phyloP scores from a whole-genome alignment of 352 stramenopile genomes.

The Pythium brassicae region DNA sequence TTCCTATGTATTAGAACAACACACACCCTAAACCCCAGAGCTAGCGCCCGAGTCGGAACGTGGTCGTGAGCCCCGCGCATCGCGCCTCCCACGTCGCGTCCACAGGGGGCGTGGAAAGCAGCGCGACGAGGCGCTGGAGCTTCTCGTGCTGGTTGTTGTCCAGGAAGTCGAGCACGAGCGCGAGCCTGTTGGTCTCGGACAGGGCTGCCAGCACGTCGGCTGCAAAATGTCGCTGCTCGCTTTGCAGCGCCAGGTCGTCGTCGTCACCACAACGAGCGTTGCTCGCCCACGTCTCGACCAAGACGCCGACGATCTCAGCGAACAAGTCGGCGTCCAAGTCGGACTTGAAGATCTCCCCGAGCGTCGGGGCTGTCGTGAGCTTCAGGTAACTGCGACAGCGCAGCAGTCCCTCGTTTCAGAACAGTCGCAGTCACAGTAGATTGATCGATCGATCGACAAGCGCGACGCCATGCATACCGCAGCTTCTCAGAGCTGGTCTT shows the following conservation, averaged over 20 bases:
- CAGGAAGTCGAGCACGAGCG: conserved; percentile 65
- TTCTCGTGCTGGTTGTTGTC: conserved; percentile 60
- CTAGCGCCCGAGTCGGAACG: conserved; percentile 7
- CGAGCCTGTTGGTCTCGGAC: conserved; percentile 41
- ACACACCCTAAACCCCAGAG: conserved; percentile 3
- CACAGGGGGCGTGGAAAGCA: conserved; percentile 8
- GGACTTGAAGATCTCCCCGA: conserved; percentile 51
- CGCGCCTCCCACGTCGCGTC: neutral
- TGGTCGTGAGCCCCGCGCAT: conserved; percentile 8
- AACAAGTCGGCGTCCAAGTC: conserved; percentile 77
- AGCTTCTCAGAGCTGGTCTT: conserved; percentile 51
- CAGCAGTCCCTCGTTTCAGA: no score
- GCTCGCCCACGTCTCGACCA: conserved; percentile 26
- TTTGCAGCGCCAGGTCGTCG: conserved; percentile 2
- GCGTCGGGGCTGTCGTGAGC: conserved; percentile 36
- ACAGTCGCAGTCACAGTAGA: no score
- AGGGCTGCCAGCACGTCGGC: conserved; percentile 35
- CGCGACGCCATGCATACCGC: conserved; percentile 13
- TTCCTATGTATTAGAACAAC: conserved; percentile 12
- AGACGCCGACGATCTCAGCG: conserved; percentile 52
- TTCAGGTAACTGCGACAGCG: conserved; percentile 63
- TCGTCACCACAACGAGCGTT: neutral
- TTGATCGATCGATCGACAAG: neutral
- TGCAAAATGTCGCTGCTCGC: conserved; percentile 27
- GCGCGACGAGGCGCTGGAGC: conserved; percentile 27